Evolutionary conservation across 805 yeast species (phyloP).

Genomic region (Saccharomycopsis fodiens): DNA sequence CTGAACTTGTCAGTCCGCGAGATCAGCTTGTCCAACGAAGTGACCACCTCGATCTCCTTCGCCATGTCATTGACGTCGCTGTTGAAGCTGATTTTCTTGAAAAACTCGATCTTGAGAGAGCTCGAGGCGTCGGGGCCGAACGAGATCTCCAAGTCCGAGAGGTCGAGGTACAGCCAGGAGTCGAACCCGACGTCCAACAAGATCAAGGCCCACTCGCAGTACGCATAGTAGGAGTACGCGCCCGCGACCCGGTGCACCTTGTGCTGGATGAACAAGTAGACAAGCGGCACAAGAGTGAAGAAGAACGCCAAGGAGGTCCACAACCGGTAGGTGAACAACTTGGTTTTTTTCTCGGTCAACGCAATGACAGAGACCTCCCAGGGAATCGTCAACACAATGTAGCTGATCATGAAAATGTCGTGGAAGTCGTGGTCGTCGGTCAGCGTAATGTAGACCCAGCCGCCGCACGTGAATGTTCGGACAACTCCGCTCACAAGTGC

Average conservation of each 20-base stretch:
- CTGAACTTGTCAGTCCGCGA: conserved; percentile 21
- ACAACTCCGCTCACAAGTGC: conserved; percentile 59
- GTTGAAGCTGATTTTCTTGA: conserved; percentile 19
- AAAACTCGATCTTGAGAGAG: conserved; percentile 16
- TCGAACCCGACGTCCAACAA: conserved; percentile 81
- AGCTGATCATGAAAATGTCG: conserved; percentile 90
- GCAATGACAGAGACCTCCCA: conserved; percentile 68
- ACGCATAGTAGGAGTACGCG: conserved; percentile 93
- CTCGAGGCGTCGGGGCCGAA: conserved; percentile 22
- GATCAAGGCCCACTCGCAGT: conserved; percentile 89
- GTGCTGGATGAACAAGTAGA: conserved; percentile 88
- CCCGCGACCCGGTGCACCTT: conserved; percentile 82
- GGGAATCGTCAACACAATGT: conserved; percentile 83
- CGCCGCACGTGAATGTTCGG: conserved; percentile 96
- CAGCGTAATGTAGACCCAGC: conserved; percentile 96
- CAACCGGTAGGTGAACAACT: conserved; percentile 43
- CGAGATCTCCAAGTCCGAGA: conserved; percentile 48
- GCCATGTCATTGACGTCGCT: conserved; percentile 23
- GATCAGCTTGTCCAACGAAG: conserved; percentile 20
- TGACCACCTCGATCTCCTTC: conserved; percentile 23
- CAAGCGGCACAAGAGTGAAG: conserved; percentile 65
- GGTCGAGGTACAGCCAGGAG: conserved; percentile 67
- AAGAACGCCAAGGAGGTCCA: conserved; percentile 57
- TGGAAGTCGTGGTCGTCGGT: conserved; percentile 97
- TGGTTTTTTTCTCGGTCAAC: conserved; percentile 40